Base-by-base conservation (phyloP, 192 early-diverging fungal genomes). In the Funneliformis geosporum region DNA sequence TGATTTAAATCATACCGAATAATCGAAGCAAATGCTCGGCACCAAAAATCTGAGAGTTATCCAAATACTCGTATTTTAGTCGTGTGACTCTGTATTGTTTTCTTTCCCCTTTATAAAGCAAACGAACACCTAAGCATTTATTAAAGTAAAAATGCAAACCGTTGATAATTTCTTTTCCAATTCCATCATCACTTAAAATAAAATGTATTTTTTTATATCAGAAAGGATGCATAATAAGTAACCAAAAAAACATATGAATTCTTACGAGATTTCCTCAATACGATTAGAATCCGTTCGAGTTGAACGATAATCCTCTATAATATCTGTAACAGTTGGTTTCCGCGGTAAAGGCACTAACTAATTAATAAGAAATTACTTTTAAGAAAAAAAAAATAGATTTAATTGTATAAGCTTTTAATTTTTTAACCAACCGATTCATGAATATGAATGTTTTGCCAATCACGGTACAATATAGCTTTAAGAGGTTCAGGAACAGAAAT, bases 101-200 rank as follows among this genome's bases (percentile, higher is more conserved):
- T 44, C 98, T 90, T 81, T 99, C 98, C 76, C 97, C 96, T 65
- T 95, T 89, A 82, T 99, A 99, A 4, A 99, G 87, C 25, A 99
- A 86, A 79, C 97, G 88, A 74, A 93, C 96, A 27, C 97, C 98
- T 18, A 99, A 84, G 1, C 96, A 94, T 73, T 91, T 92, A 84
- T 99, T 93, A 87, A 99, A 99, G 82, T 99, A 99, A 5, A 92
- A 81, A 75, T 91, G 88, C 9, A 99, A 75, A 12, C 98, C 97
- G 40, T 95, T 88, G 44, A 97, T 79, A 14, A 98, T 89, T 83
- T 98, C 96, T 59, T 95, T 86, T 38, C 94, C 80, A n/a, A 94
- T 82, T 40, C 96, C 97, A 50, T 96, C 94, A 40, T 82, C 87
- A 38, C 33, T 66, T 33, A 27, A 0, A 65, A 38, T 16, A 38